Evolutionary conservation across 352 stramenopile species (phyloP).

Genomic region (Globisporangium sylvaticum): DNA sequence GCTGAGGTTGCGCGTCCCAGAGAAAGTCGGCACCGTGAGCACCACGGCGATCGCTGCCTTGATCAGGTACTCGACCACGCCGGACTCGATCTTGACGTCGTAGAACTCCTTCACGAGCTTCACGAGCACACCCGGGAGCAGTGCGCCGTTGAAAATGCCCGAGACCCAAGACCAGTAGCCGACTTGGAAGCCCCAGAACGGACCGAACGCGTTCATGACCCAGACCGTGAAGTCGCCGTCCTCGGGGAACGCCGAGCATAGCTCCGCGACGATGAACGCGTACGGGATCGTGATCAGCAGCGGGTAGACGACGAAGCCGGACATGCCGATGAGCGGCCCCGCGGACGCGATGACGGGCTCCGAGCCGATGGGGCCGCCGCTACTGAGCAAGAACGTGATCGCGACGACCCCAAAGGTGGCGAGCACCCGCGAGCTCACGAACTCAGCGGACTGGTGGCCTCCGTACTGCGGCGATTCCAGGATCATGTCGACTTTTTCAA

Average conservation of each 20-base stretch:
- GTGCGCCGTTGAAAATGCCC: slow-evolving; percentile 48
- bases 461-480: slow-evolving; percentile 6
- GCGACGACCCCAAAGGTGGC: slow-evolving; percentile 32
- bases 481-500: slow-evolving; percentile 24
- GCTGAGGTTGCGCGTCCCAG: slow-evolving; percentile 33
- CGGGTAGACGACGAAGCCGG: slow-evolving; percentile 58
- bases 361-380: slow-evolving; percentile 44
- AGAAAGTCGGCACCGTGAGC: slow-evolving; percentile 30
- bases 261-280: slow-evolving; percentile 63
- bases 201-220: slow-evolving; percentile 69
- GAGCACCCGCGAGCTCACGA: slow-evolving; percentile 20
- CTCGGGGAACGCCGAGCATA: slow-evolving; percentile 66
- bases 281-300: slow-evolving; percentile 68
- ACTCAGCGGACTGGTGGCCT: slow-evolving; percentile 13
- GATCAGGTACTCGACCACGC: slow-evolving; percentile 24
- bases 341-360: slow-evolving; percentile 48
- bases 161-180: slow-evolving; percentile 82
- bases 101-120: slow-evolving; percentile 33
- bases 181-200: slow-evolving; percentile 77
- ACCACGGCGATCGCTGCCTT: slow-evolving; percentile 34
- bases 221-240: slow-evolving; percentile 75
- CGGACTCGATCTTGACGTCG: slow-evolving; percentile 24
- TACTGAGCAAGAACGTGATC: slow-evolving; percentile 50
- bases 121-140: slow-evolving; percentile 63
- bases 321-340: slow-evolving; percentile 69